Evolutionary conservation across 192 early-diverging fungal species (phyloP), one percentile per base, ranked within the genome.

Genomic region (Umbelopsis sp.): DNA sequence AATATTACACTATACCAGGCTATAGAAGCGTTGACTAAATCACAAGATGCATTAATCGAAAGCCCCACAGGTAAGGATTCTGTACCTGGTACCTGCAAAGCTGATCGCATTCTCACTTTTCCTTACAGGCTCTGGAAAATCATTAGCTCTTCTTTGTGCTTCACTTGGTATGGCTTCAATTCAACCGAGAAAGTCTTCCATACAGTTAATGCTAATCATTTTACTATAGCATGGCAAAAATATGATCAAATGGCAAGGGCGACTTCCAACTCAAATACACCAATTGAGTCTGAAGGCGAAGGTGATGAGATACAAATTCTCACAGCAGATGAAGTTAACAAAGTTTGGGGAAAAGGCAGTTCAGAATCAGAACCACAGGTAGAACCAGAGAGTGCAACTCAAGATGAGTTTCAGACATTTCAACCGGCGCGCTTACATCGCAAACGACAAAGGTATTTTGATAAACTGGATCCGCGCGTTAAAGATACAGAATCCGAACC

Each of bases 61-160:
- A 71, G 69, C 43, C 69, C 69, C 25, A 71, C 69, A 17, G 69
- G 69, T 54, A 54, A 24, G 44, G 12, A 56, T 17, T n/a, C 8
- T 50, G 31, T 29, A 17, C 6, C 20, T 26, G 25, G 9, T 20
- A 26, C 29, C 14, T 52, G 0, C 3, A 43, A 66, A 25, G 12
- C 4, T 5, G 22, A 22, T 22, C 2, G 31, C 29, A 2, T 17
- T n/a, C 14, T 22, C 7, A 32, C 34, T 2, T 45, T 22, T 11
- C 8, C 34, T 59, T 20, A 7, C 21, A 71, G 69, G 69, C 17
- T 71, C 69, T n/a, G 69, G 69, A 31, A 71, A 71, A 44, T 71
- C 69, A 5, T 34, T 71, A 36, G 69, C 69, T 14, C 38, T 71
- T 11, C 69, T 71, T 17, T 71, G 69, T 36, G 69, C 32, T 21